Evolutionary conservation across 2,329 filamentous ascomycete species (phyloP).

Genomic region (Penicillium sp.): DNA sequence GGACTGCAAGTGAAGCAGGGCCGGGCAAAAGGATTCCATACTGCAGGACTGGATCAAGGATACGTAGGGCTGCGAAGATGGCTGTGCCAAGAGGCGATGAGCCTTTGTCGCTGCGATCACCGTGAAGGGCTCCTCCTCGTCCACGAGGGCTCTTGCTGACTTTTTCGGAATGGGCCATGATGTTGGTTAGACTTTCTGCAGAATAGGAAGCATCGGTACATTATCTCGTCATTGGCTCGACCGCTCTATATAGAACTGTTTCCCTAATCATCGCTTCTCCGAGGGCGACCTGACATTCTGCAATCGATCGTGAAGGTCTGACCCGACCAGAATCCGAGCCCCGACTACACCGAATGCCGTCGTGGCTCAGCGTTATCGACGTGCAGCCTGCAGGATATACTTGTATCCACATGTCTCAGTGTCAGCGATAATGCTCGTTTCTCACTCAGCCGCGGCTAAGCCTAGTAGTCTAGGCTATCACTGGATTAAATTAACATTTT

Average conservation of each 20-base stretch:
- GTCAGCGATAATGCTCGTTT: background rate
- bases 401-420: background rate
- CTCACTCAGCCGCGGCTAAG: background rate
- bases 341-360: slow-evolving; percentile 1
- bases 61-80: background rate
- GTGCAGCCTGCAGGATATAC: background rate
- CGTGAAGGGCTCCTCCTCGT: background rate
- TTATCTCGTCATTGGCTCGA: background rate
- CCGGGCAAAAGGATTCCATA: background rate
- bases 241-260: background rate
- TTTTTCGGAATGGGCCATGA: background rate
- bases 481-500: background rate
- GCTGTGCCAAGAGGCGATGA: background rate
- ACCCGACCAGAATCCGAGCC: background rate
- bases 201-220: background rate
- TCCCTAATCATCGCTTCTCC: background rate
- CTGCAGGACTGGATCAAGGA: background rate
- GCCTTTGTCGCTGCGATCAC: background rate
- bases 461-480: background rate
- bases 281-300: background rate
- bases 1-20: background rate
- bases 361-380: background rate
- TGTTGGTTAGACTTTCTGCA: background rate
- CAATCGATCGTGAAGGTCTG: background rate
- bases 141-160: background rate